A percentile compares a stretch with the other conserved stretches of the same genome.
phyloP scores from a whole-genome alignment of 441 rosid species.

The Gossypium schwendimanii region DNA sequence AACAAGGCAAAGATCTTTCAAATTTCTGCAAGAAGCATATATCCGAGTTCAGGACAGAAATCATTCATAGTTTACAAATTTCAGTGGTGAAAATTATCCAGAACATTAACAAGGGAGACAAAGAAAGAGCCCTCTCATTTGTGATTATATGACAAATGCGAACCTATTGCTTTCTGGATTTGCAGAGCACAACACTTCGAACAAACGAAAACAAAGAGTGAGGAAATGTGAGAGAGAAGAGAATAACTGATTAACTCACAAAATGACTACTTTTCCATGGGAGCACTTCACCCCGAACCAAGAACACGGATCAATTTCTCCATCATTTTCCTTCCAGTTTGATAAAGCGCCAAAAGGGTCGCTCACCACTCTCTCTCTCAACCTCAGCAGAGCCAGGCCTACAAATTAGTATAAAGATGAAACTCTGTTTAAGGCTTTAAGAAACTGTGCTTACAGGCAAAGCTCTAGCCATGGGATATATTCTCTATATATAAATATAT shows the following conservation, averaged over 20 bases:
- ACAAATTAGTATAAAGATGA: background rate
- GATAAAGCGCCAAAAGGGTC: constrained; percentile 71
- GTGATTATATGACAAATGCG: background rate
- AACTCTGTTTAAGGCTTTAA: background rate
- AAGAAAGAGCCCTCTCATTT: background rate
- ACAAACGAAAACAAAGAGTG: background rate
- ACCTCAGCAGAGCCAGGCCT: constrained; percentile 62
- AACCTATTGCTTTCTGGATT: background rate
- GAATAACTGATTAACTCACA: constrained; percentile 40
- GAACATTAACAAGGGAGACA: background rate
- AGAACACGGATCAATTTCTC: constrained; percentile 49
- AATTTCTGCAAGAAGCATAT: constrained; percentile 35
- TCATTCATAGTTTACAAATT: background rate
- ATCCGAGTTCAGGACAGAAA: constrained; percentile 3
- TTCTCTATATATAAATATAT: background rate
- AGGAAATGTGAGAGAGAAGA: background rate
- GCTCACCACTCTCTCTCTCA: constrained; percentile 46
- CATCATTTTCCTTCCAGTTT: constrained; percentile 43
- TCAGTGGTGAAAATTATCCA: background rate
- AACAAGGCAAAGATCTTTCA: constrained; percentile 61
- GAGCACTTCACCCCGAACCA: constrained; percentile 86
- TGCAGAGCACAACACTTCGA: background rate
- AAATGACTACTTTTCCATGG: constrained; percentile 48
- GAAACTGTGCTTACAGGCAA: background rate
- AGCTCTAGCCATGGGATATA: background rate